Conservation (phyloP, 768 basidiomycete genomes). For the Naganishia vaughanmartiniae region DNA sequence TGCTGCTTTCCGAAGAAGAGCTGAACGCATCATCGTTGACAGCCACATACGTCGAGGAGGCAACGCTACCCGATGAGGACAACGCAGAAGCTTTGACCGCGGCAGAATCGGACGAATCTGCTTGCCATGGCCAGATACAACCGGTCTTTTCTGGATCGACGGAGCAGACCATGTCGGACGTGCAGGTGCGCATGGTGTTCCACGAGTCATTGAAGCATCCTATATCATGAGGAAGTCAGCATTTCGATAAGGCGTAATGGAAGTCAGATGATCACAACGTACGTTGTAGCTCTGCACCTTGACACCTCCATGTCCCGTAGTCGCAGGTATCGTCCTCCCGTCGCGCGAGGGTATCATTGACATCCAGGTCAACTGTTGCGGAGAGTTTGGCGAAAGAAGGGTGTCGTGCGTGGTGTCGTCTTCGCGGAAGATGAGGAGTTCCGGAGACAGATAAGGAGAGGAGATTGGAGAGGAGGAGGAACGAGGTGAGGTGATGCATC, state of each 20-base stretch:
- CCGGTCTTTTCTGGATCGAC: slow-evolving; percentile 20
- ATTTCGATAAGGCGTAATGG: not conserved
- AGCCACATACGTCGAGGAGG: not conserved
- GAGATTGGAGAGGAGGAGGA: not conserved
- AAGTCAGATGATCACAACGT: not conserved
- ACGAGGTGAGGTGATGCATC: slow-evolving; percentile 14
- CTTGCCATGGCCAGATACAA: slow-evolving; percentile 30
- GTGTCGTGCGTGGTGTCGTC: slow-evolving; percentile 14
- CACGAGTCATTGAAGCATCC: slow-evolving; percentile 27
- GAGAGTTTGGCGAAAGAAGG: not conserved
- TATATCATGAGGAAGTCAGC: not conserved
- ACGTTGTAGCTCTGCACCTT: slow-evolving; percentile 27
- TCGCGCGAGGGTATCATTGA: not conserved
- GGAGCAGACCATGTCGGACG: slow-evolving; percentile 10
- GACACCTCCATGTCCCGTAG: slow-evolving; percentile 28
- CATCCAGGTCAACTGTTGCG: not conserved
- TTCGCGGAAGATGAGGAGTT: slow-evolving; percentile 6
- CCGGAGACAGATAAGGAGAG: not conserved
- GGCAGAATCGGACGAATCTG: not conserved
- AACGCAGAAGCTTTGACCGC: not conserved
- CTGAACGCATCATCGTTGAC: not conserved
- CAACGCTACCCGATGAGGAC: not conserved
- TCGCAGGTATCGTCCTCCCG: slow-evolving; percentile 20
- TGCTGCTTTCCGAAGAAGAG: not conserved
- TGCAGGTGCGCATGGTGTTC: slow-evolving; percentile 24